Base-by-base conservation (phyloP, 208 protist species). In the Trypanosoma vivax region DNA sequence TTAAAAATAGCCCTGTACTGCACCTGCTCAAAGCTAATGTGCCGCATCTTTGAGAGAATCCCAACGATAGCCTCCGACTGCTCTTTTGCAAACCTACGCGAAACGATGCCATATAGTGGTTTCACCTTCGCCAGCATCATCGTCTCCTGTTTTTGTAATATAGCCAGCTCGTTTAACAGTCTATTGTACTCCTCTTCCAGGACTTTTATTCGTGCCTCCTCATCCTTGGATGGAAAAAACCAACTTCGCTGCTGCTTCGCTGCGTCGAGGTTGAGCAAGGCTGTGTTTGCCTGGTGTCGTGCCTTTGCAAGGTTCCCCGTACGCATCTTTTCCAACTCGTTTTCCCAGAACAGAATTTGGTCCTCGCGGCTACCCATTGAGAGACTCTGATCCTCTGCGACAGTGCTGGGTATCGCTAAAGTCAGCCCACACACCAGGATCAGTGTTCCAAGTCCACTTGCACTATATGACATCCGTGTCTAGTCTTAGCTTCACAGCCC, bases 51-150 rank as follows among this genome's bases (percentile, higher is more conserved):
- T 21, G 50, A 57, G 37, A 95, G 72, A 21, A 80, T 71, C 18
- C 57, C 29, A 0, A 66, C 48, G 39, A 95, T 91, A 34, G 64
- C 58, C 13, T 70, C 33, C 24, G 73, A 66, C 74, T 92, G 83
- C 53, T 95, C 88, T 45, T 86, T 62, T 4, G 60, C 72, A 57
- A 95, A 92, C 28, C 83, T 77, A 0, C 65, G 51, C 7, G 82
- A 91, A 1, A 89, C 49, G 29, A 92, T 67, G 23, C 88, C 88
- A 50, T 95, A 90, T 5, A 95, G 74, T 3, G 83, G 88, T 60
- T 92, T 92, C 49, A 95, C 52, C 52, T 87, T 84, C 2, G 64
- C 60, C 35, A 92, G 33, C 66, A 95, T 79, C 49, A 75, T 73
- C 1, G 69, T 53, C 57, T 92, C 84, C 62, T 82, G 54, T 46